Base-by-base conservation (phyloP, 768 basidiomycete species). In the Boletus coccyginus region DNA sequence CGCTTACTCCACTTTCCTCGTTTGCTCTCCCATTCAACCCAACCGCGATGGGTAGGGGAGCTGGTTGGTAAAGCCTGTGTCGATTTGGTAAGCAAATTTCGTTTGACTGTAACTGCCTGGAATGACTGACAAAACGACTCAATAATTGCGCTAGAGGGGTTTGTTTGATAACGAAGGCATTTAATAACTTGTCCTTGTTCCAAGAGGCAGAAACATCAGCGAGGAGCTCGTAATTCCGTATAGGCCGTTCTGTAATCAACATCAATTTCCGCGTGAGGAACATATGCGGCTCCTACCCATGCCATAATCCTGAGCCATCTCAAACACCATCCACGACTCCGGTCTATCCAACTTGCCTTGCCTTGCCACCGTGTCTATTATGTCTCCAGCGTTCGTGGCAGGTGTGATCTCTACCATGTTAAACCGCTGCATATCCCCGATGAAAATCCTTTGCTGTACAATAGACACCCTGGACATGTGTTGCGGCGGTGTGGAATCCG, bases 1-100 rank as follows among this genome's bases (percentile, higher is more conserved):
- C 93, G 83, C 73, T 98, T 98, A 53, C 78, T 87, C 97, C 96
- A 99, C 72, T 97, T 97, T 36, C 94, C 94, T 56, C 88, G 84
- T 74, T 96, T 98, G 44, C 77, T 78, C 75, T 96, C 92, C 82
- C 86, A 90, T 69, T 98, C 91, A 27, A 98, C 84, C 65, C 86
- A 94, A 7, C 88, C 80, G 40, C 79, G 74, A 58, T 74, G 64
- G 5, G 62, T 69, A 48, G 79, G 77, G 24, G 76, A 74, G 55
- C 71, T 71, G 6, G 74, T 67, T 13, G 84, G 85, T 44, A 85
- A 70, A 27, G 75, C 75, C 79, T 82, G 61, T 19, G 77, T 40
- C 5, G 27, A 80, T 73, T 58, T 16, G 29, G 73, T 78, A n/a
- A 79, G 71, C 19, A 76, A 78, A 17, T 75, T 74, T 50, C 73